These are phyloP conservation scores for Elsinoe australis DNA, from an alignment of 2,329 filamentous ascomycete genomes.

Conservation along the genomic window DNA sequence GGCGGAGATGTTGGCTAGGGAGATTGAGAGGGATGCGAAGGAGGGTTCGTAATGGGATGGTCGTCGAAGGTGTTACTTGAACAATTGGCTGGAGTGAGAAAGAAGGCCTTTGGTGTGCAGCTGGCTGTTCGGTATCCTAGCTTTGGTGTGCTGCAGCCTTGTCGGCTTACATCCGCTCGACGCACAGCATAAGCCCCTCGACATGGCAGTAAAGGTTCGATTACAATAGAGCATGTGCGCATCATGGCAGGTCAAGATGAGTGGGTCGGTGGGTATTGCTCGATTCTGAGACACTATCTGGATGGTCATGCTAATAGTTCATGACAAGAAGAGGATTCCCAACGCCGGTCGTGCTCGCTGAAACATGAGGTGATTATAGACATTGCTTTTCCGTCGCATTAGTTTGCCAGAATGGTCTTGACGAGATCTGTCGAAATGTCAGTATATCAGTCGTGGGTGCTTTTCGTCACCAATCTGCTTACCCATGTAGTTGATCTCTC, in stretches of 20 bases:
- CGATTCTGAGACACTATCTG: conserved; percentile 7
- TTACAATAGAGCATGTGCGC: no score
- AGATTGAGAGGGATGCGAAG: conserved; percentile 42
- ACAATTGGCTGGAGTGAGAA: no score
- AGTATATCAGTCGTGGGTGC: conserved; percentile 17
- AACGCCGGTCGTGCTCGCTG: conserved; percentile 15
- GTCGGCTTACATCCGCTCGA: no score
- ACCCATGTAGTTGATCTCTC: conserved; percentile 97
- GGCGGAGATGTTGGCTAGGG: conserved; percentile 57
- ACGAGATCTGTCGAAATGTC: conserved; percentile 29
- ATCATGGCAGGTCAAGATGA: no score
- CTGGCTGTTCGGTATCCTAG: no score
- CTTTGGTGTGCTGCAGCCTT: no score
- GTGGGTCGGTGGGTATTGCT: no score
- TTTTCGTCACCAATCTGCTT: conserved; percentile 30
- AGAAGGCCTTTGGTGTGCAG: no score
- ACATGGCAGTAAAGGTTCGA: no score
- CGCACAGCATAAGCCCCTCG: no score
- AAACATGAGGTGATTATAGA: conserved; percentile 15
- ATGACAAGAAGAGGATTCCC: conserved; percentile 9
- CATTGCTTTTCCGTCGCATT: conserved; percentile 15
- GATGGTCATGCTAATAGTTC: conserved; percentile 9
- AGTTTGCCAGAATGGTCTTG: conserved; percentile 36
- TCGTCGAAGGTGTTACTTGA: background rate
- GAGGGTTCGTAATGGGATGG: background rate